Base-by-base conservation (phyloP, 768 basidiomycete species). In the Suillus occidentalis region DNA sequence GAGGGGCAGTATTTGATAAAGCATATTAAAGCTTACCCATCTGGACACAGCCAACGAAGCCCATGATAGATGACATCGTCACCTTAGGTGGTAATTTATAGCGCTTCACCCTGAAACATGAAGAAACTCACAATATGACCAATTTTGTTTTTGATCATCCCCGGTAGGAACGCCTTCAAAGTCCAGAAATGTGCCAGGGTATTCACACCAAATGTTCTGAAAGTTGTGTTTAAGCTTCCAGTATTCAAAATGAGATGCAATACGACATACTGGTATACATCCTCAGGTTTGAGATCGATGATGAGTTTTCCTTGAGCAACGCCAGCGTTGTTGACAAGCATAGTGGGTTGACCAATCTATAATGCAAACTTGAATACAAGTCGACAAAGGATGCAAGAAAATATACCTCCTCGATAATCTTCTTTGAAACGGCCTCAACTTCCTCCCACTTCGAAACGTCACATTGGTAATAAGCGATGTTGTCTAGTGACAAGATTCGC, bases 321-420 rank as follows among this genome's bases (percentile, higher is more conserved):
- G 22, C 96, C 97, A 0, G 97, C 97, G 72, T 97, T 98, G 79
- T 98, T 99, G 70, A 99, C 82, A 28, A 99, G 79, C 45, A 98
- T 84, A 0, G 97, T 97, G 0, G 93, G 93, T 65, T 91, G 84
- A 4, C 94, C 96, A 61, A 97, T 82, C 93, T 96, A 69, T 39
- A 34, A 56, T 55, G 37, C 52, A 53, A 57, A 61, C 1, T 57
- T 49, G 37, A 65, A 66, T 28, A 63, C 40, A 16, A 20, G 34
- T 43, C 34, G 25, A 36, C 25, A 40, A 7, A 12, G 34, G 52
- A 39, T 16, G 18, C 6, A 31, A 60, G 39, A 13, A 10, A 31
- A 65, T 78, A 67, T 65, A 94, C 94, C 82, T 98, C 95, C 72
- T 91, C 84, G 6, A 87, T 76, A 65, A 99, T 84, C 74, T 79